These are phyloP conservation scores for Pyrus betulifolia DNA, from an alignment of 306 rosid genomes.

Conservation along the genomic window DNA sequence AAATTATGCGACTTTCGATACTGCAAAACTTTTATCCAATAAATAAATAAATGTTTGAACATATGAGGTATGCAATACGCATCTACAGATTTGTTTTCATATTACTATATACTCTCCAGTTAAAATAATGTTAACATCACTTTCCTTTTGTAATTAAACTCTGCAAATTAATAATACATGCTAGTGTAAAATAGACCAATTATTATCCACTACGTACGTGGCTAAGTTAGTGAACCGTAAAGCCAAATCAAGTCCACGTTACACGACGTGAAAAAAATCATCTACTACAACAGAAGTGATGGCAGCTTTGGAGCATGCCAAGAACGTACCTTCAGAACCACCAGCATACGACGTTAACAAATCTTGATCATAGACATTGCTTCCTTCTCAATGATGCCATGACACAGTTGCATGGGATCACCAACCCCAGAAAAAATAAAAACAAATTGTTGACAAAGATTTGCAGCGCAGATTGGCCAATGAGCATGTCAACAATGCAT, in stretches of 20 bases:
- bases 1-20: no score
- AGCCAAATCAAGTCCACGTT: slow-evolving; percentile 17
- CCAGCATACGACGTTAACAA: not conserved
- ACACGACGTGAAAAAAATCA: not conserved
- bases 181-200: not conserved
- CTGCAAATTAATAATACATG: not conserved
- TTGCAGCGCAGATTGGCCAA: not conserved
- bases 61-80: no score
- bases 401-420: slow-evolving; percentile 20
- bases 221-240: not conserved
- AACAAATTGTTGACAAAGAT: not conserved
- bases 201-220: slow-evolving; percentile 6
- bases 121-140: not conserved
- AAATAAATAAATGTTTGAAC: no score
- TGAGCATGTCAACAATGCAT: not conserved
- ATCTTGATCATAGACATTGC: not conserved
- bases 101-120: no score
- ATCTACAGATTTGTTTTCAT: no score
- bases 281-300: slow-evolving; percentile 9
- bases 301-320: slow-evolving; percentile 9
- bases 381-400: slow-evolving; percentile 27
- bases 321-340: not conserved
- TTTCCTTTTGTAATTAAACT: not conserved
- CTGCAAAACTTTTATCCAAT: no score
- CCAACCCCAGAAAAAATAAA: not conserved